Evolutionary conservation across 495 filamentous ascomycete genomes (phyloP).

Genomic region (Ramalina intermedia): DNA sequence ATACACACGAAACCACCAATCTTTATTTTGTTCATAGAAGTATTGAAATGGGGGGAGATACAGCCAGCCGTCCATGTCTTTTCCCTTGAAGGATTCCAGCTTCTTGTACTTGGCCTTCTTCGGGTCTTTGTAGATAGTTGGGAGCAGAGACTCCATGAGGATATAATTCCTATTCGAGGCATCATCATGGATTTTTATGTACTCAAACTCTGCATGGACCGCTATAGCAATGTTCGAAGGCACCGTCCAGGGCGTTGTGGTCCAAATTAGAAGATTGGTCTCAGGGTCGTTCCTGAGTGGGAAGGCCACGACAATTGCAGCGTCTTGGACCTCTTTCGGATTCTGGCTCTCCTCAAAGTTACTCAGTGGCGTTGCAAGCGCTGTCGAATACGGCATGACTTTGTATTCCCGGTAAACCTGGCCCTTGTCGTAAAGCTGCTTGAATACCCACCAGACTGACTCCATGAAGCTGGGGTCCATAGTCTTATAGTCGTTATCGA

Average conservation of each 20-base stretch:
- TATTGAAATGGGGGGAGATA: slow-evolving; percentile 89
- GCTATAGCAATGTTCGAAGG: slow-evolving; percentile 74
- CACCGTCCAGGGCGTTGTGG: slow-evolving; percentile 93
- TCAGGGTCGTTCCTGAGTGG: slow-evolving; percentile 62
- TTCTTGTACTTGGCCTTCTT: slow-evolving; percentile 97
- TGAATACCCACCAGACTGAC: slow-evolving; percentile 93
- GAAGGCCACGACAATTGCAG: slow-evolving; percentile 81
- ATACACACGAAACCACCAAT: slow-evolving; percentile 68
- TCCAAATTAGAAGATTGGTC: slow-evolving; percentile 75
- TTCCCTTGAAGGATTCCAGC: slow-evolving; percentile 66
- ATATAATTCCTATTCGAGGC: slow-evolving; percentile 73
- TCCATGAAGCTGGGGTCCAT: slow-evolving; percentile 96
- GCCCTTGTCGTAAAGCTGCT: slow-evolving; percentile 77
- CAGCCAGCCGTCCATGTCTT: slow-evolving; percentile 79
- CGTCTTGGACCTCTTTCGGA: slow-evolving; percentile 86
- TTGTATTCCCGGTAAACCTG: slow-evolving; percentile 76
- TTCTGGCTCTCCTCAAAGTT: slow-evolving; percentile 94
- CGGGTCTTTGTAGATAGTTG: slow-evolving; percentile 83
- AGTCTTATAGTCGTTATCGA: slow-evolving; percentile 97
- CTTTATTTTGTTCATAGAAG: slow-evolving; percentile 88
- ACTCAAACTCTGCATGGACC: slow-evolving; percentile 81
- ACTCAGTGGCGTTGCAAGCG: slow-evolving; percentile 74
- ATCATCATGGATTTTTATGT: slow-evolving; percentile 81
- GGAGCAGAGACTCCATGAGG: slow-evolving; percentile 69
- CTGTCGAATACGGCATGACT: slow-evolving; percentile 93